Base-by-base conservation (phyloP, 192 early-diverging fungal species). In the Blastocladiella britannica region DNA sequence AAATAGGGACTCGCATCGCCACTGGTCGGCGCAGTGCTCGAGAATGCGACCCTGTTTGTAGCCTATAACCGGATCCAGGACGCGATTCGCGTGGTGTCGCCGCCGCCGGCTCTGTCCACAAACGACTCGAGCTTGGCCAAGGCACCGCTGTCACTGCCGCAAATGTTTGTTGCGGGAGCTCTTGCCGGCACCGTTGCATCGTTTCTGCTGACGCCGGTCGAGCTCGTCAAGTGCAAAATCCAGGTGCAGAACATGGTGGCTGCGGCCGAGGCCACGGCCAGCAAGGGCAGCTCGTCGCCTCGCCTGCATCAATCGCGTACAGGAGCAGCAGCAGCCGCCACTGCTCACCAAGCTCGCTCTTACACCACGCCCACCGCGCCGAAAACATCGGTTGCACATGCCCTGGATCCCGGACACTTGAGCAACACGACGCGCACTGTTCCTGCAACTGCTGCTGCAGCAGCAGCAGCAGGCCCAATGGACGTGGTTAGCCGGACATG, bases 191-290 rank as follows among this genome's bases (percentile, higher is more conserved):
- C 84, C 5, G 73, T 85, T 30, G 87, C 87, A 7, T 89, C 88
- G 0, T 72, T 93, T 61, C 77, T 96, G 7, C 72, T 97, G 7
- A 94, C 94, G 3, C 94, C 94, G 0, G 78, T 94, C 6, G 94
- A 97, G 72, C 72, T 97, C 28, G 78, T 97, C 57, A 97, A 97
- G 63, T 97, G 94, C 72, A 84, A 88, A 61, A 69, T 97, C 57
- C 94, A 97, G 69, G 89, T 95, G 0, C 87, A 90, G 58, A 81
- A 84, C 51, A 70, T 69, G 7, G 12, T 20, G 37, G 12, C 37
- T 20, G 15, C n/a, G 15, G 23, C 25, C 25, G 20, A 9, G 8
- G 9, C 18, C 22, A 25, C 23, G 8, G 5, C 22, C 37, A 20
- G 2, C 15, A 20, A 55, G 20, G 8, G 55, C n/a, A 22, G 55